Evolutionary conservation across 208 protist species (phyloP).

Genomic region (Crithidia bombi): DNA sequence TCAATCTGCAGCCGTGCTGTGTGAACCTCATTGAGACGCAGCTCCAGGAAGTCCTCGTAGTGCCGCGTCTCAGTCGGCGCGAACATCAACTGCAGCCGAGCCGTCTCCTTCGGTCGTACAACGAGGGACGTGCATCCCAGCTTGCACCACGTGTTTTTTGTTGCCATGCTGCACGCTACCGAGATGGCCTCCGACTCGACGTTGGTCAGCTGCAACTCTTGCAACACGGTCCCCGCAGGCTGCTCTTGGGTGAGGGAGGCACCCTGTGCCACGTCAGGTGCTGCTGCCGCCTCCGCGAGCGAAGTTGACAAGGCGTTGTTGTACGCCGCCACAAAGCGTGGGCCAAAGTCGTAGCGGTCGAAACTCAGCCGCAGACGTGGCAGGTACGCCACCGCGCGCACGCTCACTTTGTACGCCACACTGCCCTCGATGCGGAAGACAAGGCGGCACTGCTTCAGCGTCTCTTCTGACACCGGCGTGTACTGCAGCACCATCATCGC

Average conservation of each 20-base stretch:
- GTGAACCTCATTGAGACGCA: slow-evolving; percentile 94
- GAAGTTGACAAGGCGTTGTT: slow-evolving; percentile 25
- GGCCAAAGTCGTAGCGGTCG: slow-evolving; percentile 91
- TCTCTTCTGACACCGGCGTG: slow-evolving; percentile 74
- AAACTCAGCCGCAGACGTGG: slow-evolving; percentile 92
- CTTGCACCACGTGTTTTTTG: slow-evolving; percentile 80
- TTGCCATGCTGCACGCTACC: slow-evolving; percentile 83
- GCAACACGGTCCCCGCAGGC: slow-evolving; percentile 7
- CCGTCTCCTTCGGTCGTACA: slow-evolving; percentile 72
- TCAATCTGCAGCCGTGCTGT: slow-evolving; percentile 75
- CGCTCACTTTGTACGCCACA: slow-evolving; percentile 78
- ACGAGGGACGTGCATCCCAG: slow-evolving; percentile 90
- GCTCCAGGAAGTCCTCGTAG: slow-evolving; percentile 91
- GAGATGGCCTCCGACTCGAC: slow-evolving; percentile 86
- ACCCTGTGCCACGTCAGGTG: neutral
- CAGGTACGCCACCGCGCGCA: slow-evolving; percentile 78
- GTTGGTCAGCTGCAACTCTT: slow-evolving; percentile 90
- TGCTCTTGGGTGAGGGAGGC: neutral
- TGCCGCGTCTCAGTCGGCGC: slow-evolving; percentile 75
- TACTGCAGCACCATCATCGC: slow-evolving; percentile 79
- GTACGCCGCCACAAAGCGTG: slow-evolving; percentile 85
- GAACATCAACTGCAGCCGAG: slow-evolving; percentile 87
- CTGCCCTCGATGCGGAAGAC: slow-evolving; percentile 81
- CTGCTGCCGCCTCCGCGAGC: neutral
- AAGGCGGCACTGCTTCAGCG: slow-evolving; percentile 70